Percentiles rank a stretch among this genome's conserved stretches.
These are phyloP conservation scores for Blastocystis sp. DNA, from an alignment of 352 stramenopile genomes.

Conservation along the genomic window DNA sequence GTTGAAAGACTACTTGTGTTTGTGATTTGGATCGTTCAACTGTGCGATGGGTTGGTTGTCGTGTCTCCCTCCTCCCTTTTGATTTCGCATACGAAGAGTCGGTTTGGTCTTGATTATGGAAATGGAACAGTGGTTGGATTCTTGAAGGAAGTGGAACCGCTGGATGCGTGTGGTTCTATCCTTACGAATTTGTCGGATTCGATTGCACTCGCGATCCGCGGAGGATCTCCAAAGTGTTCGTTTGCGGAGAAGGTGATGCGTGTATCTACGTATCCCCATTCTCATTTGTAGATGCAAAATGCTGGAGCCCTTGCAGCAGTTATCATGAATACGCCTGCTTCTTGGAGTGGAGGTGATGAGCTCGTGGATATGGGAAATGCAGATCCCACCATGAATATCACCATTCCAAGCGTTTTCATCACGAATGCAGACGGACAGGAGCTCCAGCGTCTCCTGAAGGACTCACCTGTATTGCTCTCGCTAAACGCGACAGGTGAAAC, in stretches of 20 bases:
- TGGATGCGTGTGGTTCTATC: not conserved
- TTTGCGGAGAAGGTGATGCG: constrained; percentile 20
- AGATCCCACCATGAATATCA: not conserved
- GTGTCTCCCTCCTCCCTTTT: not conserved
- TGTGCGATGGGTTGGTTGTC: not conserved
- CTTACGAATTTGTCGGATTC: not conserved
- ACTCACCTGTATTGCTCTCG: not conserved
- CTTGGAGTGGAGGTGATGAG: not conserved
- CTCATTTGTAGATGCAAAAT: not conserved
- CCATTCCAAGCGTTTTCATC: constrained; percentile 31
- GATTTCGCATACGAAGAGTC: not conserved
- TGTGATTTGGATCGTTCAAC: not conserved
- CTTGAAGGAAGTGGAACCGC: not conserved
- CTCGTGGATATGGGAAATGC: constrained; percentile 13
- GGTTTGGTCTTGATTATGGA: not conserved
- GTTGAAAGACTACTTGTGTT: not conserved
- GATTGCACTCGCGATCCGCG: not conserved
- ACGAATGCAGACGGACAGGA: not conserved
- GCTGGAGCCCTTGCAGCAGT: constrained; percentile 6
- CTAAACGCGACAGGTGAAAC: not conserved
- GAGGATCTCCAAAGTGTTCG: not conserved
- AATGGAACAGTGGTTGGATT: not conserved
- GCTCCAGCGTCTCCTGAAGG: not conserved
- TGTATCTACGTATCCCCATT: not conserved
- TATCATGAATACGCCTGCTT: constrained; percentile 7